Conservation (phyloP, 805 yeast species). For the Candida boidinii region DNA sequence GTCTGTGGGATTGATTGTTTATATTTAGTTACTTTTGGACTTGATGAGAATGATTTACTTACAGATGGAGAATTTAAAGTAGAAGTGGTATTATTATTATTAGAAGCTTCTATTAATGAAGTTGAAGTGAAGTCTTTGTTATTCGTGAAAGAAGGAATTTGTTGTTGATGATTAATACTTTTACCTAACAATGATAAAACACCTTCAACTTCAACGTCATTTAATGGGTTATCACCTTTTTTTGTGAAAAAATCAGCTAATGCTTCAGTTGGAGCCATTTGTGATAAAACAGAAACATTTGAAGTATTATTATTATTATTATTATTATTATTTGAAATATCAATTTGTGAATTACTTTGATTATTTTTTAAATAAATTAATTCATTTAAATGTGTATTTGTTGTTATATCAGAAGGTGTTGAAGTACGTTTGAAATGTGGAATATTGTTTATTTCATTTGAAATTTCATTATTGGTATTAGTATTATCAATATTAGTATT, state of each 20-base stretch:
- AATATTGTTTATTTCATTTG: neutral
- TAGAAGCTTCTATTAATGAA: neutral
- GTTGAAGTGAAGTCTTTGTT: conserved; percentile 1
- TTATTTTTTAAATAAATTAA: too few species aligned
- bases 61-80: neutral
- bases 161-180: conserved; percentile 16
- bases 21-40: neutral
- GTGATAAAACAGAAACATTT: conserved; percentile 8
- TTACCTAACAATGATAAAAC: conserved; percentile 54
- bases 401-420: neutral
- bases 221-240: conserved; percentile 69
- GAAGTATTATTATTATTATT: conserved; percentile 14
- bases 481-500: neutral
- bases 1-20: conserved; percentile 10
- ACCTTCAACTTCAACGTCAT: conserved; percentile 76
- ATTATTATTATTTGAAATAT: neutral
- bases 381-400: neutral
- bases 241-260: conserved; percentile 61
- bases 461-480: neutral
- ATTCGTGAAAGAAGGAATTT: neutral
- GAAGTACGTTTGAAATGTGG: neutral
- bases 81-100: neutral
- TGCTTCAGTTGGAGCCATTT: conserved; percentile 44
- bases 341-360: too few species aligned
- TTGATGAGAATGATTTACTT: neutral